These are phyloP conservation scores for Fusarium succisae DNA, from an alignment of 2,329 filamentous ascomycete genomes.

Conservation along the genomic window DNA sequence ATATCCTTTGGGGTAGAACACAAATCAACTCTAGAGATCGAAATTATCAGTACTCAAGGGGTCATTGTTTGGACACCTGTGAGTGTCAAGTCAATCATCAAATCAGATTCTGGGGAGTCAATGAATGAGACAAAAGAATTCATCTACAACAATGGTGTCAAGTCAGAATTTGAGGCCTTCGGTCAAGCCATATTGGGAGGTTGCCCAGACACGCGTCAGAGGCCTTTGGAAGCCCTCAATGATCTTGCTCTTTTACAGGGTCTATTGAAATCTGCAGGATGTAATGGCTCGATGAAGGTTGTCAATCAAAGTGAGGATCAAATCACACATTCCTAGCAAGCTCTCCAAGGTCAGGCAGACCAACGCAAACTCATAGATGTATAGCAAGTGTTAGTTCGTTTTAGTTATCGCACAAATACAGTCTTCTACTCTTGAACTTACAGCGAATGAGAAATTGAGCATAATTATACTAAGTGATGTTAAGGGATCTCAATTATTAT, in stretches of 20 bases:
- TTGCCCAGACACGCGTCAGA: background rate
- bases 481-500: fast-evolving
- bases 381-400: background rate
- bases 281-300: background rate
- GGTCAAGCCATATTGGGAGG: background rate
- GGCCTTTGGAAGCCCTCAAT: background rate
- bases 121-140: background rate
- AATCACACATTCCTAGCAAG: fast-evolving
- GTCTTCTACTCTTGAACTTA: background rate
- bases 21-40: background rate
- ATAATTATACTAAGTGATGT: fast-evolving
- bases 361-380: fast-evolving
- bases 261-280: background rate
- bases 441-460: fast-evolving
- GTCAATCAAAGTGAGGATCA: background rate
- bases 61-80: background rate
- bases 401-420: fast-evolving
- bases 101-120: background rate
- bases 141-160: background rate
- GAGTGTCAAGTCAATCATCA: background rate
- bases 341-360: background rate
- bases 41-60: background rate
- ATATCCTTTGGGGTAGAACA: background rate
- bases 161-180: background rate
- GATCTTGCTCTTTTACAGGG: background rate